Evolutionary conservation across 805 yeast genomes (phyloP).

Genomic region (Lachancea sp.): DNA sequence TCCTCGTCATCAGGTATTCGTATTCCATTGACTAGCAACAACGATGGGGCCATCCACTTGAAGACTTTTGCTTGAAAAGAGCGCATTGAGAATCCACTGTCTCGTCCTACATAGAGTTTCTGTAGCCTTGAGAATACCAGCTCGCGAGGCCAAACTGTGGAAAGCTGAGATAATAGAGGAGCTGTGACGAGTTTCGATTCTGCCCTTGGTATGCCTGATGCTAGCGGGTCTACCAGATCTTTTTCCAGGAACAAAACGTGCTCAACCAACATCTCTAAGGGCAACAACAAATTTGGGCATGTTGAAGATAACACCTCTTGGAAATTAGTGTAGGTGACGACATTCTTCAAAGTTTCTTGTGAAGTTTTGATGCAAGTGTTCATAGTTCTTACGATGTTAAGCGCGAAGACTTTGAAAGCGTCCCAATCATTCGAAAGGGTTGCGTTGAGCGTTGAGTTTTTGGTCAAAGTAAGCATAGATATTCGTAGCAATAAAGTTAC

Average conservation of each 20-base stretch:
- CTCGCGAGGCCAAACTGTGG: constrained; percentile 35
- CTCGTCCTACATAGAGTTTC: constrained; percentile 65
- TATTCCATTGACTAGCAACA: constrained; percentile 64
- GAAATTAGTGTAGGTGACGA: constrained; percentile 33
- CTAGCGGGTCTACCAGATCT: constrained; percentile 14
- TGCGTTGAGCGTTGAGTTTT: constrained; percentile 29
- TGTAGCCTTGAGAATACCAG: constrained; percentile 43
- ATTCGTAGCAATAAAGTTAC: constrained; percentile 45
- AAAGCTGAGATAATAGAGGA: constrained; percentile 37
- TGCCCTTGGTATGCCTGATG: constrained; percentile 1
- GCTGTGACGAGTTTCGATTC: constrained; percentile 24
- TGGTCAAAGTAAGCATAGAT: constrained; percentile 33
- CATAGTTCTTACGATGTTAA: constrained; percentile 45
- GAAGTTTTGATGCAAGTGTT: constrained; percentile 33
- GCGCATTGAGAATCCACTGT: constrained; percentile 74
- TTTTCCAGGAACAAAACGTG: constrained; percentile 34
- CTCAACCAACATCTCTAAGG: constrained; percentile 41
- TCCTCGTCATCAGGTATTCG: constrained; percentile 33
- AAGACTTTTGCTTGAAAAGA: constrained; percentile 77
- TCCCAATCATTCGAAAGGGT: constrained; percentile 31
- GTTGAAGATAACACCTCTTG: constrained; percentile 26
- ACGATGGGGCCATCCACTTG: constrained; percentile 86
- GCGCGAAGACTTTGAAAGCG: constrained; percentile 39
- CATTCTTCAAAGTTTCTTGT: constrained; percentile 4
- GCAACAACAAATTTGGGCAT: constrained; percentile 40